phyloP scores from a whole-genome alignment of 106 monocot species.

The Dendrobium nobile region DNA sequence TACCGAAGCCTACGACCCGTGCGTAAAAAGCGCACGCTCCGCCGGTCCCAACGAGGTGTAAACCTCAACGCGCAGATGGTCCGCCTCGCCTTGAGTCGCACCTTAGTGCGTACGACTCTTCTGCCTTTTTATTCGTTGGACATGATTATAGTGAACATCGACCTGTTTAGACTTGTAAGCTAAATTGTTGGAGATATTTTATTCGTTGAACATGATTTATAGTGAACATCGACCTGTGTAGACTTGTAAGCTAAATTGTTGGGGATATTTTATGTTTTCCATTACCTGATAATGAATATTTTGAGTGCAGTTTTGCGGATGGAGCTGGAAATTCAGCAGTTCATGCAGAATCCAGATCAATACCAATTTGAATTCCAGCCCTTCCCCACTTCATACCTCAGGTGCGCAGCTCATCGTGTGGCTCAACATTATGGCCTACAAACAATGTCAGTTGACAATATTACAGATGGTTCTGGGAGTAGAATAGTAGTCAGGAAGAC shows the following conservation, averaged over 20 bases:
- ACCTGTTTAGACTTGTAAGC: neutral
- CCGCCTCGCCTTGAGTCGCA: no score
- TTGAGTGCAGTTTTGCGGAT: slow-evolving; percentile 73
- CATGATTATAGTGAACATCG: neutral
- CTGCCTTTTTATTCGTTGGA: no score
- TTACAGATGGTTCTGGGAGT: slow-evolving; percentile 31
- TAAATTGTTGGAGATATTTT: neutral
- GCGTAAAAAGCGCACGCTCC: no score
- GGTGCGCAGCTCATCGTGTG: slow-evolving; percentile 89
- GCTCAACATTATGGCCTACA: slow-evolving; percentile 89
- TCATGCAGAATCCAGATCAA: slow-evolving; percentile 57
- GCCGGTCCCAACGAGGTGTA: no score
- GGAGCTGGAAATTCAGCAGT: slow-evolving; percentile 87
- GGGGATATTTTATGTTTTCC: neutral
- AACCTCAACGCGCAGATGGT: no score
- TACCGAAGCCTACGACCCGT: no score
- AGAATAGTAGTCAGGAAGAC: slow-evolving; percentile 72
- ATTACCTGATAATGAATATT: neutral
- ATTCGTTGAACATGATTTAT: no score
- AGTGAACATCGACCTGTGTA: neutral
- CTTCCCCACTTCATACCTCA: slow-evolving; percentile 80
- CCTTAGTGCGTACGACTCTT: no score
- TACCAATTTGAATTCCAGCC: slow-evolving; percentile 87
- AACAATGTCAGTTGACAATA: slow-evolving; percentile 51
- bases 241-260: neutral